A percentile compares a stretch with the other conserved stretches of the same genome.
These are phyloP conservation scores for Ettlia oleoabundans DNA, from an alignment of 139 green algal species.

Conservation along the genomic window DNA sequence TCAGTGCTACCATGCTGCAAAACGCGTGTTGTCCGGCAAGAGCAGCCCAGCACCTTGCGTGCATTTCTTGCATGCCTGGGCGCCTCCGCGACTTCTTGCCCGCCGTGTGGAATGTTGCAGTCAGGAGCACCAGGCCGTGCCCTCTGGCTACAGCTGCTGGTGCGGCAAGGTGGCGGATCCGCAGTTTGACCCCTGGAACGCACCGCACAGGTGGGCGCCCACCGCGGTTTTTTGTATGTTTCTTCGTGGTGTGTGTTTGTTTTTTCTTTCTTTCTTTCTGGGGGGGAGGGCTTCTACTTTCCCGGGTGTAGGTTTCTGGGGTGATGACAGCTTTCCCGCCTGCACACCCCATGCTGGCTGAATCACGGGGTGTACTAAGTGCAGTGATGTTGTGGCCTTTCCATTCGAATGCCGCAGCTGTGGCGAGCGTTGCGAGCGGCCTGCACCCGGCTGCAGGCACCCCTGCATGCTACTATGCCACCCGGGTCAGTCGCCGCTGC, in stretches of 20 bases:
- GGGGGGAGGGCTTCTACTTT: too few species aligned
- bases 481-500: constrained; percentile 55
- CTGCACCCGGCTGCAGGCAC: constrained; percentile 64
- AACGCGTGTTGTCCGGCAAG: too few species aligned
- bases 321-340: too few species aligned
- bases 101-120: neutral
- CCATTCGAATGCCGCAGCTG: constrained; percentile 48
- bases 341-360: too few species aligned
- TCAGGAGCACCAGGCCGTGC: constrained; percentile 41
- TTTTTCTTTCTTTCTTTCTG: too few species aligned
- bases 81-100: neutral
- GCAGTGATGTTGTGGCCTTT: neutral
- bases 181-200: constrained; percentile 64
- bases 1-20: too few species aligned
- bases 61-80: too few species aligned
- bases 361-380: neutral
- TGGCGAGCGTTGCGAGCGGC: constrained; percentile 66
- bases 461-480: constrained; percentile 83
- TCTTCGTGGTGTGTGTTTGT: too few species aligned
- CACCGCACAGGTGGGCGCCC: constrained; percentile 61
- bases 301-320: too few species aligned
- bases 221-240: too few species aligned
- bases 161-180: constrained; percentile 70
- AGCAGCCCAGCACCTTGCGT: too few species aligned
- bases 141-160: constrained; percentile 74